Evolutionary conservation across 1,284 basidiomycete species (phyloP), one percentile per base, ranked within the genome.

Genomic region (Sporisorium sorghi): DNA sequence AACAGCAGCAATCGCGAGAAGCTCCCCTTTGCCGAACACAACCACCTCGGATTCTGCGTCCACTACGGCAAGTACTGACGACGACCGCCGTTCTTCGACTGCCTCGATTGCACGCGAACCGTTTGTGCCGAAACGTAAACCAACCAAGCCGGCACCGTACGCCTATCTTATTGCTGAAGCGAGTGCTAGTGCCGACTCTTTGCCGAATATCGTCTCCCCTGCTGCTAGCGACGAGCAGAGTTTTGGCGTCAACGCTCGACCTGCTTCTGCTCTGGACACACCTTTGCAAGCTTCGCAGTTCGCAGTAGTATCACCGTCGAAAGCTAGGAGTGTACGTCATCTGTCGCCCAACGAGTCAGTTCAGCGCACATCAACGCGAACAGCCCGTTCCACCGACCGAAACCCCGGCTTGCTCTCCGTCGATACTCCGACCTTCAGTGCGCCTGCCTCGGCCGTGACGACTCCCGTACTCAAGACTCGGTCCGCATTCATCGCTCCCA

Each of bases 111-210:
- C 54, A 10, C 44, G 69, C 10, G 46, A 60, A 30, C 65, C 65
- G 0, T 73, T 73, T n/a, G 65, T 73, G 11, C 71, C 71, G 0
- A 73, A 58, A 28, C 60, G 71, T 21, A 73, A 73, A 19, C 54
- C 52, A 0, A 56, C 44, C 3, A 73, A 68, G 46, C 42, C 71
- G 4, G 40, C 49, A 9, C 71, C 71, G 2, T 73, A 64, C 53
- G 40, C 71, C 1, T 73, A 73, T 21, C 55, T 68, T 12, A 42
- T 61, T 12, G 30, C 71, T 11, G 70, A 59, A 48, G 64, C 55
- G 6, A 60, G 49, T 30, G 35, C 17, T 3, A 73, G 71, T 42
- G 60, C 46, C 3, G 61, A 73, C 43, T 73, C 57, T 4, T 14
- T 73, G 24, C 61, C 53, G 4, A 60, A 42, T 24, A 23, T 53